Conservation (phyloP, 2,329 filamentous ascomycete genomes). For the Beauveria varroae region DNA sequence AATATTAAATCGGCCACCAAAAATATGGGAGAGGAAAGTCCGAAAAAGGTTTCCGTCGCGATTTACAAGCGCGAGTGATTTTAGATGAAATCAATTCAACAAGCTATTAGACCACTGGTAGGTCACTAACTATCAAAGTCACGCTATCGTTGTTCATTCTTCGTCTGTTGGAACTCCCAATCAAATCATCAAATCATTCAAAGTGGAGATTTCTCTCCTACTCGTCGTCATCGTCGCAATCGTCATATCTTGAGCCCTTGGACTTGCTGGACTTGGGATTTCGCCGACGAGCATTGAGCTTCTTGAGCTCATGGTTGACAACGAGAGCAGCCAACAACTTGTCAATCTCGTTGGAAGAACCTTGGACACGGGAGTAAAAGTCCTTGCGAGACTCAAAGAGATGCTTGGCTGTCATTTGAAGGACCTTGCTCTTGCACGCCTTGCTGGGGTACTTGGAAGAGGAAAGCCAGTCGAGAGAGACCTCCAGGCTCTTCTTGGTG, state of each 20-base stretch:
- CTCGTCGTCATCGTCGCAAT: conserved; percentile 21
- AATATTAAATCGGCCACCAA: conserved; percentile 28
- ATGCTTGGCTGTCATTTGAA: conserved; percentile 23
- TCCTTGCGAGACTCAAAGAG: conserved; percentile 27
- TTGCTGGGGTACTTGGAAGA: conserved; percentile 19
- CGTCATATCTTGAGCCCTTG: conserved; percentile 16
- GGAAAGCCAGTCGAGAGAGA: conserved; percentile 31
- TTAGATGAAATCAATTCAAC: not conserved
- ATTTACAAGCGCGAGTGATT: conserved; percentile 4
- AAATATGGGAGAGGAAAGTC: conserved; percentile 23
- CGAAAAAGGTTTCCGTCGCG: conserved; percentile 26
- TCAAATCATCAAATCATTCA: not conserved
- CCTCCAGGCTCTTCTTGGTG: conserved; percentile 32
- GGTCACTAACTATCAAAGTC: conserved; percentile 18
- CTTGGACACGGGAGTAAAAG: conserved; percentile 29
- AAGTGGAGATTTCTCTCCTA: conserved; percentile 10
- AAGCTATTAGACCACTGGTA: conserved; percentile 5
- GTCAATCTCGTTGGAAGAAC: conserved; percentile 25
- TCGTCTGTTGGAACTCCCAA: conserved; percentile 7
- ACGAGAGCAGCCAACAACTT: conserved; percentile 27
- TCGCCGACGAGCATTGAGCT: conserved; percentile 28
- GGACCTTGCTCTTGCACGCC: conserved; percentile 20
- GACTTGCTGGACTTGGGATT: conserved; percentile 21
- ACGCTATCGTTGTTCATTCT: conserved; percentile 1
- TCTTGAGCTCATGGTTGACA: conserved; percentile 32